Percentiles rank a stretch among this genome's conserved stretches.
Evolutionary conservation across 306 rosid genomes (phyloP).

Genomic region (Castanospermum australe): DNA sequence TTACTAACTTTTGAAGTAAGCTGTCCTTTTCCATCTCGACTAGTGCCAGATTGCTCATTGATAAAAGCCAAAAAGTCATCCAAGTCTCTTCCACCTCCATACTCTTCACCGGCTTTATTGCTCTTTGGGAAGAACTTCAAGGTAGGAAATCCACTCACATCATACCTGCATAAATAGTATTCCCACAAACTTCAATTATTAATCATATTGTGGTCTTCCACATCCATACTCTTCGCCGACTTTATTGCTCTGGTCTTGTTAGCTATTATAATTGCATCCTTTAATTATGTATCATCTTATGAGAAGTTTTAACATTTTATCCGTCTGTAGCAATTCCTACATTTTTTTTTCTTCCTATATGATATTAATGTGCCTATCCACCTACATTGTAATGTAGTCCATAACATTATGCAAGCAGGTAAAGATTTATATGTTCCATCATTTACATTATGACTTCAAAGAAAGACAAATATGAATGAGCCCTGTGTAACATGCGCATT

Average conservation of each 20-base stretch:
- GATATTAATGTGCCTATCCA: neutral
- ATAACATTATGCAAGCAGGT: neutral
- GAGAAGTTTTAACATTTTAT: neutral
- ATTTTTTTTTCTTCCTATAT: neutral
- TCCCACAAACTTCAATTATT: slow-evolving; percentile 5
- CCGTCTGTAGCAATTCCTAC: neutral
- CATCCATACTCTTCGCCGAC: neutral
- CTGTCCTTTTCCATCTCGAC: slow-evolving; percentile 76
- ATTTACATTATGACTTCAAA: neutral
- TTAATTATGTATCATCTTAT: neutral
- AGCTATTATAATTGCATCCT: neutral
- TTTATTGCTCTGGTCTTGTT: neutral
- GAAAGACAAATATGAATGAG: neutral
- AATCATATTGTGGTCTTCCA: slow-evolving; percentile 1
- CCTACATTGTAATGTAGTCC: neutral
- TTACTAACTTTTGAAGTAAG: slow-evolving; percentile 70
- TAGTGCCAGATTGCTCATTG: slow-evolving; percentile 73
- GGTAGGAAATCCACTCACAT: slow-evolving; percentile 84
- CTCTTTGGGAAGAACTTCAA: slow-evolving; percentile 87
- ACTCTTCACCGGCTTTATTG: slow-evolving; percentile 87
- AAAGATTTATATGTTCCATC: slow-evolving; percentile 3
- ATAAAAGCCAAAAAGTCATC: slow-evolving; percentile 79
- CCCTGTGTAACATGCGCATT: neutral
- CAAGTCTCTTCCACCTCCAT: slow-evolving; percentile 83
- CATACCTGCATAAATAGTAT: slow-evolving; percentile 60